phyloP scores from a whole-genome alignment of 2,329 filamentous ascomycete genomes.

The Elsinoe arachidis region DNA sequence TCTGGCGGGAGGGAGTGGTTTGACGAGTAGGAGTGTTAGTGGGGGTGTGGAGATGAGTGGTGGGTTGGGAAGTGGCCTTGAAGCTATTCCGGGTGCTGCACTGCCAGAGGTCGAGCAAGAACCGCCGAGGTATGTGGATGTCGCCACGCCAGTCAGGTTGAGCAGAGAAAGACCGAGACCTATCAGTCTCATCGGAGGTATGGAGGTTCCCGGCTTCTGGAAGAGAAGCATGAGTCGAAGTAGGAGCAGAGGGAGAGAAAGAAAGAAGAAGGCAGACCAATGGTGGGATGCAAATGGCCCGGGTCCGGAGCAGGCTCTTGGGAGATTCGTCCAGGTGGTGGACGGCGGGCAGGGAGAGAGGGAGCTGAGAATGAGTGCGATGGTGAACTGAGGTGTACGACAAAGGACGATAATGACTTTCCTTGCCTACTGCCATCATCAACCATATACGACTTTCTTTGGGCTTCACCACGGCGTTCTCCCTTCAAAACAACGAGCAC shows the following conservation, averaged over 20 bases:
- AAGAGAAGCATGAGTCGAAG: neutral
- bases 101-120: neutral
- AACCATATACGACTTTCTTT: neutral
- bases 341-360: neutral
- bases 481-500: neutral
- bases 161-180: conserved; percentile 3
- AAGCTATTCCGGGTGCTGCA: neutral
- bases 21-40: neutral
- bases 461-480: neutral
- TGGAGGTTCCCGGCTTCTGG: neutral
- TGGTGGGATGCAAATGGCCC: conserved; percentile 6
- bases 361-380: conserved; percentile 9
- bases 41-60: neutral
- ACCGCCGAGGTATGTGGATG: conserved; percentile 6
- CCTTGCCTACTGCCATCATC: too few species aligned
- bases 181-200: neutral
- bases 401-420: neutral
- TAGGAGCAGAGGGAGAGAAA: neutral
- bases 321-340: conserved; percentile 3
- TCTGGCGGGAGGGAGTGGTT: neutral
- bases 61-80: neutral
- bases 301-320: neutral
- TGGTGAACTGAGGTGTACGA: neutral
- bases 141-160: conserved; percentile 1
- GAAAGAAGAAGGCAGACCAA: conserved; percentile 5